Percentiles rank a stretch among this genome's conserved stretches.
phyloP scores from a whole-genome alignment of 495 filamentous ascomycete species.

The Hypoxylon lienhwacheense region DNA sequence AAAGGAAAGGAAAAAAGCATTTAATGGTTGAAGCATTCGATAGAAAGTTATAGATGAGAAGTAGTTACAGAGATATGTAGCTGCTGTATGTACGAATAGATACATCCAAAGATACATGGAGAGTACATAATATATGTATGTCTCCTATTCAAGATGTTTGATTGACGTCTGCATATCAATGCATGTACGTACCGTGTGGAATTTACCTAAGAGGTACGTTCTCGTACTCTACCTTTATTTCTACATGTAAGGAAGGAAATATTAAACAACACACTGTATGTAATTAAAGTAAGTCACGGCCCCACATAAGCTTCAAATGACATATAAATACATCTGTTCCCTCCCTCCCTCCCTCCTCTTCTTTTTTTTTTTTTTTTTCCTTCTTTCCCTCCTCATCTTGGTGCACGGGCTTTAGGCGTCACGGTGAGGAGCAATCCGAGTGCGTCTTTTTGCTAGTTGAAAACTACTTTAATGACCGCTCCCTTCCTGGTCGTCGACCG shows the following conservation, averaged over 20 bases:
- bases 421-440: conserved; percentile 59
- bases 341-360: background rate
- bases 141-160: no score
- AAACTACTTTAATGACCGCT: conserved; percentile 54
- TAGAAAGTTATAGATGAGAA: no score
- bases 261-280: background rate
- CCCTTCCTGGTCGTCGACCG: conserved; percentile 38
- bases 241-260: background rate
- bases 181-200: no score
- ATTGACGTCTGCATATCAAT: no score
- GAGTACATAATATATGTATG: no score
- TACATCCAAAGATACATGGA: no score
- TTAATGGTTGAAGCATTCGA: no score
- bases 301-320: background rate
- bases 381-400: conserved; percentile 44
- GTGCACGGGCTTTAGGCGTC: conserved; percentile 56
- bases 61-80: no score
- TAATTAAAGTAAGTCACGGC: background rate
- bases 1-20: no score
- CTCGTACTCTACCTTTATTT: no score
- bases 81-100: no score
- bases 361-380: conserved; percentile 9
- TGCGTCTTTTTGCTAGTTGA: conserved; percentile 60
- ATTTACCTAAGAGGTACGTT: no score
- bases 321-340: conserved; percentile 7